Evolutionary conservation across 306 rosid genomes (phyloP).

Genomic region (Lithocarpus polystachyus): DNA sequence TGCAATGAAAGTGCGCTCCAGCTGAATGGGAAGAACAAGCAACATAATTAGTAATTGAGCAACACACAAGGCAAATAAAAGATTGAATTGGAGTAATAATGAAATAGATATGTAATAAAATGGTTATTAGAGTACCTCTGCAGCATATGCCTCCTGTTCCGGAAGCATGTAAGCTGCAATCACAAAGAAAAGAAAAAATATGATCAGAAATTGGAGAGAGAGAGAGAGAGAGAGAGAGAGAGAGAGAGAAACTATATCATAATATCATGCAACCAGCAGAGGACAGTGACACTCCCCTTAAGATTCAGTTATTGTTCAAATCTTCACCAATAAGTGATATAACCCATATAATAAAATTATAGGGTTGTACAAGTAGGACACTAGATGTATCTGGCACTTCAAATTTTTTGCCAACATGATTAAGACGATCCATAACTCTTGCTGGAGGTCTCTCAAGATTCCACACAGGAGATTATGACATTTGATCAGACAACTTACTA

Average conservation of each 20-base stretch:
- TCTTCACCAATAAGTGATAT: not conserved
- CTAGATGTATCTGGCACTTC: too few species aligned
- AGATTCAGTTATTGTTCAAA: not conserved
- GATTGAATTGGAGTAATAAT: not conserved
- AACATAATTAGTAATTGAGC: not conserved
- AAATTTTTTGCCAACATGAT: not conserved
- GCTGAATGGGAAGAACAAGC: constrained; percentile 31
- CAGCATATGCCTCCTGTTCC: constrained; percentile 95
- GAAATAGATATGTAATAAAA: constrained; percentile 4
- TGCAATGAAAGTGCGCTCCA: constrained; percentile 94
- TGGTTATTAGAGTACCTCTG: constrained; percentile 55
- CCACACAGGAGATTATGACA: not conserved
- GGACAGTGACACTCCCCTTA: not conserved
- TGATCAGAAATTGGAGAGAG: not conserved
- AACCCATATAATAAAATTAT: not conserved
- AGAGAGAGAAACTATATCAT: not conserved
- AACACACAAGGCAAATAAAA: not conserved
- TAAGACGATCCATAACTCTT: not conserved
- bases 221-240: not conserved
- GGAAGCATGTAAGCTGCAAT: constrained; percentile 72
- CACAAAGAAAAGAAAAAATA: constrained; percentile 14
- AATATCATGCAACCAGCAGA: constrained; percentile 9
- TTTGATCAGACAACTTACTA: not conserved
- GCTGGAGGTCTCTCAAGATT: not conserved
- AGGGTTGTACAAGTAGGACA: not conserved